Conservation (phyloP, 768 basidiomycete genomes). For the Hygrophoropsis aurantiaca region DNA sequence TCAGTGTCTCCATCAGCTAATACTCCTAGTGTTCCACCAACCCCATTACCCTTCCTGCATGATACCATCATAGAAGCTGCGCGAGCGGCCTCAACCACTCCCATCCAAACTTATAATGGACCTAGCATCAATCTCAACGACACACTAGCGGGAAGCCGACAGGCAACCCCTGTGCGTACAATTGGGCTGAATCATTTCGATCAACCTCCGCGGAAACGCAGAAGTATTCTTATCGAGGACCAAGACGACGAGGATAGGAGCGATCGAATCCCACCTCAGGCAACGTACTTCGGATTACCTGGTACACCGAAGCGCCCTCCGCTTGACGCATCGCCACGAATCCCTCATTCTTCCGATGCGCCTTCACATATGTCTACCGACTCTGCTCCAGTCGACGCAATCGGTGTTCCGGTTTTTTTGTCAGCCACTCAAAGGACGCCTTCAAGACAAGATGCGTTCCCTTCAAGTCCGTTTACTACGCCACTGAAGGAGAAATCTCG, state of each 20-base stretch:
- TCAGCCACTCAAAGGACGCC: conserved; percentile 42
- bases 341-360: conserved; percentile 52
- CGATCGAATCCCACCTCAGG: conserved; percentile 32
- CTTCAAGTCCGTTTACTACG: conserved; percentile 70
- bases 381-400: conserved; percentile 38
- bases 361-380: conserved; percentile 49
- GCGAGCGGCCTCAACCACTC: conserved; percentile 27
- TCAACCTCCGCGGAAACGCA: conserved; percentile 40
- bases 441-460: conserved; percentile 58
- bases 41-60: conserved; percentile 46
- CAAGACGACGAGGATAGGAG: conserved; percentile 55
- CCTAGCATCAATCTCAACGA: conserved; percentile 30
- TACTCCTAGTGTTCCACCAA: conserved; percentile 57
- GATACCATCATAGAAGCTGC: conserved; percentile 23
- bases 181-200: conserved; percentile 40
- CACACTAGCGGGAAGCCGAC: conserved; percentile 26
- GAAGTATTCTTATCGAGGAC: conserved; percentile 70
- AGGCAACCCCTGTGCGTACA: conserved; percentile 32
- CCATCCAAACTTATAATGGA: conserved; percentile 23
- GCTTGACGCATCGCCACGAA: conserved; percentile 29
- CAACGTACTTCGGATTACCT: conserved; percentile 40
- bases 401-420: conserved; percentile 51
- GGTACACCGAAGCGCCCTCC: conserved; percentile 41
- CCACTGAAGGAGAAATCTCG: conserved; percentile 62
- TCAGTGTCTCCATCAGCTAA: conserved; percentile 45